phyloP scores from a whole-genome alignment of 495 filamentous ascomycete genomes.

The Neurospora terricola region DNA sequence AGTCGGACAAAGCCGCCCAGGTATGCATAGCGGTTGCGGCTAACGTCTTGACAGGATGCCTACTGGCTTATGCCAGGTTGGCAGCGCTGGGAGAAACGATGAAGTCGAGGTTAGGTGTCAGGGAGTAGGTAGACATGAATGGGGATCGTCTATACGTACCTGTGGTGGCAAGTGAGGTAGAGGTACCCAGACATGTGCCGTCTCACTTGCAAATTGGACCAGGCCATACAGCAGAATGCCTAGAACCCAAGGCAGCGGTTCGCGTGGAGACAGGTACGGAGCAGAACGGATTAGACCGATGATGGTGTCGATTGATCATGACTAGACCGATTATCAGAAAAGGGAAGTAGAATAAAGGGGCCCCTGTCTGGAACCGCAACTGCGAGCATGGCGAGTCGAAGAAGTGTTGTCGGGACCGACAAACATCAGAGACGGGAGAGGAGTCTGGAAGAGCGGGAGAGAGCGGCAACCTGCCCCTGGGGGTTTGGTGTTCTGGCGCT shows the following conservation, averaged over 20 bases:
- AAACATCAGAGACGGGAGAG: background rate
- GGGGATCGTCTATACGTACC: background rate
- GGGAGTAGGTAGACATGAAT: background rate
- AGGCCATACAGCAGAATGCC: background rate
- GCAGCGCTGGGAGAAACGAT: background rate
- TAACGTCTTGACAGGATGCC: background rate
- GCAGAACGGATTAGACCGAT: background rate
- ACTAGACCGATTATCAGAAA: background rate
- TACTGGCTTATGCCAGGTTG: background rate
- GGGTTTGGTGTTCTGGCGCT: background rate
- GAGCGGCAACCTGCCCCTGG: background rate
- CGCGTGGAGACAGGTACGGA: background rate
- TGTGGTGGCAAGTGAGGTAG: background rate
- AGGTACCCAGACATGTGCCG: background rate
- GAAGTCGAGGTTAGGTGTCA: background rate
- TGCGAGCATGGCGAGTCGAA: background rate
- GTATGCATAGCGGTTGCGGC: conserved; percentile 2
- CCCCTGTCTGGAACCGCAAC: background rate
- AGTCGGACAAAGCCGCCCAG: background rate
- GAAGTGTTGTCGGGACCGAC: background rate
- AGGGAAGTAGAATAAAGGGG: background rate
- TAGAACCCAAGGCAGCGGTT: background rate
- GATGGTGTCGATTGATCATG: background rate
- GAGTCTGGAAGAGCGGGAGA: background rate
- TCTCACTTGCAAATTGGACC: background rate